Evolutionary conservation across 345 rosid genomes (phyloP), one percentile per base, ranked within the genome.

Genomic region (Kernera saxatilis): DNA sequence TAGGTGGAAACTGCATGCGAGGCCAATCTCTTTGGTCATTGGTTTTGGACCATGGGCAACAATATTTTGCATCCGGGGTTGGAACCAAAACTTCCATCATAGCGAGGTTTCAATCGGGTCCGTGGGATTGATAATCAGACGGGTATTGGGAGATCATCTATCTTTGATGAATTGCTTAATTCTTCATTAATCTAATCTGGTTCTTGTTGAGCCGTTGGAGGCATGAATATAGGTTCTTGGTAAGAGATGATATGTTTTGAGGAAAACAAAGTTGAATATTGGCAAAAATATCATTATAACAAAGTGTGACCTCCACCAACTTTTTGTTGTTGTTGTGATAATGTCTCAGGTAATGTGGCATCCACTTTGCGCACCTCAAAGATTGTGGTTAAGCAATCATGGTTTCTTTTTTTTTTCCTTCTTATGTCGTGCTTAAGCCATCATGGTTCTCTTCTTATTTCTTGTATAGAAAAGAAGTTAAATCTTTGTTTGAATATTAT

Each of bases 341-440:
- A 67, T 74, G 56, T 67, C 44, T 73, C 36, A 43, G 26, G 69
- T 51, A 33, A 64, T 72, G 70, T 64, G 57, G 68, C 63, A 50
- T 74, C 78, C 78, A 74, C 72, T 74, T 48, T 39, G 72, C 49
- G 53, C 72, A 57, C 30, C 55, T 58, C 68, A 66, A 63, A 72
- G 77, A 73, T 73, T 73, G 71, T 73, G 71, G 44, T 44, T 15
- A 72, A 64, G 22, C 57, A 46, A 63, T 62, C 39, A 72, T 72
- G 27, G 15, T 13, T 43, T 19, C 2, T 52, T 11, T 27, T n/a
- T 9, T 50, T 13, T 30, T 18, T 15, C 0, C 25, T 35, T 8
- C 37, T 21, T 43, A 9, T 36, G 12, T 7, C 26, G 49, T 26
- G 39, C 23, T 65, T 36, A 30, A 29, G 32, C 73, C 44, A 69